Percentiles rank a stretch among this genome's conserved stretches.
phyloP scores from a whole-genome alignment of 129 eudicot species.

The Gnaphalium uliginosum region DNA sequence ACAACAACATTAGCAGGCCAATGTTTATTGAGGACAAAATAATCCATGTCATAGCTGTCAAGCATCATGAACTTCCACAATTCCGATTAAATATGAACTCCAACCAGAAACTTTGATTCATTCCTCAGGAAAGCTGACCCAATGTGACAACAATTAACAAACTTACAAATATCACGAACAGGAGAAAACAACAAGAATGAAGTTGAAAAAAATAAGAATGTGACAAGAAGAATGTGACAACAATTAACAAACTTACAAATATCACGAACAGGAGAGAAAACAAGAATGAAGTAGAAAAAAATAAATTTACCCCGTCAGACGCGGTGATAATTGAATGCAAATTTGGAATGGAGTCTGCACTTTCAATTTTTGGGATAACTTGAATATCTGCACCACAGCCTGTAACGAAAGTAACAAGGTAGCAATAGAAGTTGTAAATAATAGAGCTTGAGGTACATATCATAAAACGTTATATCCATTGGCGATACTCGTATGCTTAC shows the following conservation, averaged over 20 bases:
- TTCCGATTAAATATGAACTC: background rate
- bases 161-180: background rate
- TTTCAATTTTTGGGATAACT: constrained; percentile 91
- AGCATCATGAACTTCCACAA: background rate
- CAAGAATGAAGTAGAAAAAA: background rate
- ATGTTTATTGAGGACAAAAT: background rate
- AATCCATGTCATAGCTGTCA: background rate
- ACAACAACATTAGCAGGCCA: background rate
- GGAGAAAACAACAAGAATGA: background rate
- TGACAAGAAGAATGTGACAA: background rate
- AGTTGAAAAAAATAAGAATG: background rate
- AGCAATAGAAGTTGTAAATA: constrained; percentile 16
- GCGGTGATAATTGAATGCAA: constrained; percentile 93
- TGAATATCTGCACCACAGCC: constrained; percentile 95
- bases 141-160: background rate
- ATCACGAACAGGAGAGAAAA: background rate
- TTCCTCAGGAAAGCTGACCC: background rate
- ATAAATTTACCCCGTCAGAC: constrained; percentile 78
- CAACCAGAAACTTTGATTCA: constrained; percentile 13
- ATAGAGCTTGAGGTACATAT: constrained; percentile 2
- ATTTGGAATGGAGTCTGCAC: constrained; percentile 97
- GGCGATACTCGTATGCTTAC: constrained; percentile 37
- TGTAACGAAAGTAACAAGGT: constrained; percentile 32
- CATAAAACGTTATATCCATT: background rate
- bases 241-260: constrained; percentile 7